These are phyloP conservation scores for Vaccinium darrowii DNA, from an alignment of 148 eudicot genomes.

Conservation along the genomic window DNA sequence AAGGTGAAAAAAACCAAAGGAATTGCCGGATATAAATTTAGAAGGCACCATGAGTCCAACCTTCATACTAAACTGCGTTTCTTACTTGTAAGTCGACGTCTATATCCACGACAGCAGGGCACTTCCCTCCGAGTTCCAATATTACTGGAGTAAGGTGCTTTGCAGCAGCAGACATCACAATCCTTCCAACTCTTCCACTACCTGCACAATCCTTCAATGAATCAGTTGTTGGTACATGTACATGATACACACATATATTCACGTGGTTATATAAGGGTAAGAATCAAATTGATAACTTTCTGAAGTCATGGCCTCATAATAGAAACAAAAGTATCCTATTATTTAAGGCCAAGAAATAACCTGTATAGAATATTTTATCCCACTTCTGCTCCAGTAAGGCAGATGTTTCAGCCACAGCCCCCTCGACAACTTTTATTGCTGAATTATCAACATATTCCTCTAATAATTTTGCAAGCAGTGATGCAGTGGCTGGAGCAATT, in stretches of 20 bases:
- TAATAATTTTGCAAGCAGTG: conserved; percentile 54
- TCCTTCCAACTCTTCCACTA: conserved; percentile 58
- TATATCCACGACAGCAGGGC: conserved; percentile 63
- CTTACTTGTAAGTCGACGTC: conserved; percentile 49
- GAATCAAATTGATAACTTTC: not conserved
- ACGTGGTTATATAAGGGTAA: not conserved
- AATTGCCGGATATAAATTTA: not conserved
- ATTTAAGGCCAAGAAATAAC: conserved; percentile 34
- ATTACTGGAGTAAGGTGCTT: conserved; percentile 68
- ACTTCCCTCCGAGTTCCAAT: conserved; percentile 75
- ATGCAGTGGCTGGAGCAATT: conserved; percentile 76
- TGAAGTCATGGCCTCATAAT: not conserved
- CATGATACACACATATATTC: not conserved
- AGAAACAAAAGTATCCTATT: not conserved
- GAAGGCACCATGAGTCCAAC: not conserved
- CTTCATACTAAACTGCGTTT: not conserved
- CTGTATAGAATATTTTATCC: conserved; percentile 96
- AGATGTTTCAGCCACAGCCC: conserved; percentile 64
- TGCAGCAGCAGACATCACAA: conserved; percentile 73
- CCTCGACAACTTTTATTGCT: conserved; percentile 74
- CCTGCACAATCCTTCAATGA: conserved; percentile 30
- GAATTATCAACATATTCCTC: conserved; percentile 63
- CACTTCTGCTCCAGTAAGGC: conserved; percentile 82
- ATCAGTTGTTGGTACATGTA: not conserved
- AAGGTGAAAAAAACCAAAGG: not conserved